Percentiles rank a stretch among this genome's conserved stretches.
Evolutionary conservation across 192 early-diverging fungal genomes (phyloP).

Genomic region (Coemansia sp.): DNA sequence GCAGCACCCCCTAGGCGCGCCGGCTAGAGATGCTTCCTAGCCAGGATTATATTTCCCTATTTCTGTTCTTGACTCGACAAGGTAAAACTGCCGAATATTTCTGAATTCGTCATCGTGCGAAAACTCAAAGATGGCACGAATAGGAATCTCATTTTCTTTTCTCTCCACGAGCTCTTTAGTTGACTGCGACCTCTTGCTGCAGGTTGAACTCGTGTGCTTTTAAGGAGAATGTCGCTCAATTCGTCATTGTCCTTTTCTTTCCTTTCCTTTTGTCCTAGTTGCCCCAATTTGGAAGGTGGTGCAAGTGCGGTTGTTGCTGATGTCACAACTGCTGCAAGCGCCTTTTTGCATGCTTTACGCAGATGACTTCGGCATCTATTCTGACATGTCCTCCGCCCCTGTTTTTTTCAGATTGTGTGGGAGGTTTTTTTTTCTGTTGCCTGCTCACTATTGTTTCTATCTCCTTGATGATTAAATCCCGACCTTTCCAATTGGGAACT

Average conservation of each 20-base stretch:
- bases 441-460: not conserved
- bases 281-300: conserved; percentile 10
- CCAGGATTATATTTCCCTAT: not conserved
- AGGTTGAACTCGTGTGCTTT: not conserved
- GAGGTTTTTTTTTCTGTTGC: not conserved
- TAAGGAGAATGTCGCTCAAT: not conserved
- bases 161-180: not conserved
- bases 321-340: not conserved
- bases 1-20: too few species aligned
- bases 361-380: conserved; percentile 31
- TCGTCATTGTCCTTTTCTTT: not conserved
- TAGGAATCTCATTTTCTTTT: not conserved
- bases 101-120: too few species aligned
- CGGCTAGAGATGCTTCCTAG: too few species aligned
- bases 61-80: too few species aligned
- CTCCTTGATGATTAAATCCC: too few species aligned
- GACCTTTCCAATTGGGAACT: too few species aligned
- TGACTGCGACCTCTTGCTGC: too few species aligned
- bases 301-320: not conserved
- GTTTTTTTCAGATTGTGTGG: not conserved
- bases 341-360: conserved; percentile 16
- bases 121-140: too few species aligned
- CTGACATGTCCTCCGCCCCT: not conserved
- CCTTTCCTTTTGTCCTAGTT: conserved; percentile 23
- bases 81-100: too few species aligned